A percentile compares a stretch with the other conserved stretches of the same genome.
Conservation (phyloP, 2,329 filamentous ascomycete genomes). For the Fusarium austroafricanum region DNA sequence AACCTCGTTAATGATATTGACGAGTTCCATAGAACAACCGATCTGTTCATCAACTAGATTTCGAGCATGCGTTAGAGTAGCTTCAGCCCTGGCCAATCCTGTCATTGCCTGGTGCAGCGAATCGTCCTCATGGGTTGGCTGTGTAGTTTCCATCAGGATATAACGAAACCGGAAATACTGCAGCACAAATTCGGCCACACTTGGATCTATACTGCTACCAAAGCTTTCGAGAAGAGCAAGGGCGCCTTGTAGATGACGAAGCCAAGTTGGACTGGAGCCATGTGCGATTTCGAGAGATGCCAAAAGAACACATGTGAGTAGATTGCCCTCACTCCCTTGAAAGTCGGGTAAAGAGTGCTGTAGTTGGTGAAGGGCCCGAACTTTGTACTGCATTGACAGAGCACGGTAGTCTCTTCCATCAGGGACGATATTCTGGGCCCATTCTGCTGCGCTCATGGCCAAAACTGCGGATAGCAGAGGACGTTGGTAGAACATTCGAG, state of each 20-base stretch:
- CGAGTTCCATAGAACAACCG: slow-evolving; percentile 43
- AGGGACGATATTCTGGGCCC: slow-evolving; percentile 30
- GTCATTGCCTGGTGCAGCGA: slow-evolving; percentile 23
- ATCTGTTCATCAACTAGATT: slow-evolving; percentile 41
- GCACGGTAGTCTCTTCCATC: slow-evolving; percentile 38
- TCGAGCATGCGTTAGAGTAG: slow-evolving; percentile 17
- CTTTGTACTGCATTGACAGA: slow-evolving; percentile 41
- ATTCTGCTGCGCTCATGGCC: slow-evolving; percentile 44
- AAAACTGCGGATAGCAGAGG: slow-evolving; percentile 38
- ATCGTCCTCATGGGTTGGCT: slow-evolving; percentile 24
- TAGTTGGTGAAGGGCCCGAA: slow-evolving; percentile 34
- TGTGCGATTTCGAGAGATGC: slow-evolving; percentile 42
- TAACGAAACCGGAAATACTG: slow-evolving; percentile 44
- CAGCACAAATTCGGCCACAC: slow-evolving; percentile 38
- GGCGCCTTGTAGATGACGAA: slow-evolving; percentile 40
- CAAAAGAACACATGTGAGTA: slow-evolving; percentile 40
- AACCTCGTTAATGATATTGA: slow-evolving; percentile 42
- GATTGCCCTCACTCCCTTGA: slow-evolving; percentile 32
- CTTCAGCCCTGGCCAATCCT: slow-evolving; percentile 25
- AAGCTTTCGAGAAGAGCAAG: slow-evolving; percentile 42
- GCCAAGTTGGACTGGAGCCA: slow-evolving; percentile 38
- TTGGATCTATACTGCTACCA: slow-evolving; percentile 16
- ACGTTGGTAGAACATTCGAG: slow-evolving; percentile 30
- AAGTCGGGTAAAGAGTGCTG: slow-evolving; percentile 27
- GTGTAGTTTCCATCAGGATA: slow-evolving; percentile 40